Base-by-base conservation (phyloP, 2,329 filamentous ascomycete genomes). In the Aspergillus sclerotialis region DNA sequence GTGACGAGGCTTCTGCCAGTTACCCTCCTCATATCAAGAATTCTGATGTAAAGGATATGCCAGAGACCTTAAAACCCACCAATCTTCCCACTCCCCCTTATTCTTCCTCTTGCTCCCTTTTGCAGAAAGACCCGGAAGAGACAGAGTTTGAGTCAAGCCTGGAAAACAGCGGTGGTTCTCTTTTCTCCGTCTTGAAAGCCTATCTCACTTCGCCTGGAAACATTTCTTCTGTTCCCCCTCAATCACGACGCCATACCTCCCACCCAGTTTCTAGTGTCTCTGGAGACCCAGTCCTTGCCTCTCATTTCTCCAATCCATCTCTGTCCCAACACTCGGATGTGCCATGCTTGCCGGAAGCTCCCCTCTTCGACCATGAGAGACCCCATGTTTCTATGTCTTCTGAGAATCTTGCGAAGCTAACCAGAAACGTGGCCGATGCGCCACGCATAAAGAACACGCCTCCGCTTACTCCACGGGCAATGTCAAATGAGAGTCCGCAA, bases 401-500 rank as follows among this genome's bases (percentile, higher is more conserved):
- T 55, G 59, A 64, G 50, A 65, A 68, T 36, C 52, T 64, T 48
- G 54, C 50, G 53, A 65, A 82, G 84, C 89, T 95, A 87, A 95
- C 88, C 78, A 75, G 80, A 75, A 77, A 78, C 73, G 71, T 71
- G 65, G 70, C 70, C 64, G 70, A 64, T 63, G 65, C 60, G 62
- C 61, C 67, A 54, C 63, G 61, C 65, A 60, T 78, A 72, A 94
- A 95, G 89, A 94, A 87, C 71, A 92, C 86, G 51, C 84, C 87
- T 49, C 81, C 88, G 41, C 89, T 90, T 49, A 93, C 90, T 36
- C 90, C 87, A 45, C 82, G 90, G 66, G 84, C 89, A 40, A 78
- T 90, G 54, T 94, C 87, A 37, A 73, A 76, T 60, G 76, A 78
- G 53, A 69, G 66, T 29, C 45, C 51, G 16, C 49, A 57, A 46